A percentile compares a stretch with the other conserved stretches of the same genome.
These are phyloP conservation scores for Trichosporon sp. DNA, from an alignment of 1,284 basidiomycete genomes.

Conservation along the genomic window DNA sequence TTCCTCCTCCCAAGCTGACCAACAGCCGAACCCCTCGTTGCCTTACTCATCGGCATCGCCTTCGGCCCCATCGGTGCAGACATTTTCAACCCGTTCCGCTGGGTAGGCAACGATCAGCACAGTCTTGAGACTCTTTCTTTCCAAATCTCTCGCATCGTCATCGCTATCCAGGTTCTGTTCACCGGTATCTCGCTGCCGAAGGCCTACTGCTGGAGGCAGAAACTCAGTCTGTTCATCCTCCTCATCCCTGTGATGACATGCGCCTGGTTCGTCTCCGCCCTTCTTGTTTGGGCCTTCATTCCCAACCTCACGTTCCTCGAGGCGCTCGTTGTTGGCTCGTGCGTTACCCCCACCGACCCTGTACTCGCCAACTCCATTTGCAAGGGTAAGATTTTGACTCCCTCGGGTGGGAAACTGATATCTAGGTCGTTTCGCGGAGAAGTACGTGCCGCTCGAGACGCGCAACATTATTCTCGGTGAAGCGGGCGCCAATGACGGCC, in stretches of 20 bases:
- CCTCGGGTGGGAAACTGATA: not conserved
- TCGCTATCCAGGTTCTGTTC: slow-evolving; percentile 94
- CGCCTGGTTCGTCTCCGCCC: slow-evolving; percentile 81
- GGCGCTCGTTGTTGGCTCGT: slow-evolving; percentile 79
- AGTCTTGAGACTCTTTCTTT: slow-evolving; percentile 49
- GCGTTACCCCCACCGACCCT: slow-evolving; percentile 94
- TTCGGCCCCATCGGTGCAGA: slow-evolving; percentile 53
- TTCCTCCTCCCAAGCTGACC: not conserved
- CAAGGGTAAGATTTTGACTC: slow-evolving; percentile 31
- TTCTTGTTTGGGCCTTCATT: slow-evolving; percentile 78
- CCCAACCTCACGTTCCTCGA: slow-evolving; percentile 82
- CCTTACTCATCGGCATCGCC: slow-evolving; percentile 87
- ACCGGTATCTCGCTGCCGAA: slow-evolving; percentile 92
- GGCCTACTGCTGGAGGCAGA: slow-evolving; percentile 76
- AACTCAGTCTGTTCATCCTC: slow-evolving; percentile 76
- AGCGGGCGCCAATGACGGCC: slow-evolving; percentile 60
- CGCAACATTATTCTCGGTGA: slow-evolving; percentile 49
- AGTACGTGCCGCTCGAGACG: slow-evolving; percentile 44
- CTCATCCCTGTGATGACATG: slow-evolving; percentile 73
- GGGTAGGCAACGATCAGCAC: slow-evolving; percentile 22
- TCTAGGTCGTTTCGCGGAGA: slow-evolving; percentile 43
- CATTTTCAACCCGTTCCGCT: slow-evolving; percentile 30
- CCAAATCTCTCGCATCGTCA: slow-evolving; percentile 85
- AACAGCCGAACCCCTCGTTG: slow-evolving; percentile 89
- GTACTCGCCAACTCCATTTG: slow-evolving; percentile 67